Base-by-base conservation (phyloP, 352 stramenopile species). In the Pythium angustatum region DNA sequence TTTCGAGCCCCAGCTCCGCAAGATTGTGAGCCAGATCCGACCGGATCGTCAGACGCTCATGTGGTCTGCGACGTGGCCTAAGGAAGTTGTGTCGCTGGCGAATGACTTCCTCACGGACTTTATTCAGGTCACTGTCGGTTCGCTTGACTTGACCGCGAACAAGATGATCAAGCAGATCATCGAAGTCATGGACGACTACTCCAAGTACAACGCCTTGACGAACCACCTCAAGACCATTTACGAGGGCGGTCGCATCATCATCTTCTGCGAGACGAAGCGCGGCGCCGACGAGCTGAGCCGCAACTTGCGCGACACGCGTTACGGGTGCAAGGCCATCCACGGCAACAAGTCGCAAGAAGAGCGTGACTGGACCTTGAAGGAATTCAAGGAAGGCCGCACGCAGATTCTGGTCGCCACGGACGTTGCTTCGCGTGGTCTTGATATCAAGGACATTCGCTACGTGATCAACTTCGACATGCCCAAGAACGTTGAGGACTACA, bases 381-480 rank as follows among this genome's bases (percentile, higher is more conserved):
- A 99, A 68, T 99, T 99, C 81, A 99, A 99, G 73, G 87, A 88
- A 21, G 96, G 96, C 64, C 90, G 92, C 62, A 97, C 82, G 31
- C 91, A 96, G 49, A 90, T 99, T 60, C 74, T 99, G 36, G 93
- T 99, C 15, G 98, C 98, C 9, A 99, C 98, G 0, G 98, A 99
- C 81, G 98, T 99, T 17, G 98, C 98, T n/a, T 98, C 97, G 28
- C 90, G 98, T 69, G 98, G 98, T 75, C 77, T 99, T 26, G 98
- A 99, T 78, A 98, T 99, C 60, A 98, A 99, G 83, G 96, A 99
- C 68, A 99, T 99, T 68, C 84, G 88, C 53, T 98, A 98, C 75
- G 97, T 99, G 17, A 96, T 99, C 52, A 99, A 99, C 81, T 99
- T 99, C 71, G 96, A 99, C 76, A 98, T 99, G 76, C 96, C 97